A percentile compares a stretch with the other conserved stretches of the same genome.
phyloP scores from a whole-genome alignment of 2,329 filamentous ascomycete genomes.

The Aspergillus felis region DNA sequence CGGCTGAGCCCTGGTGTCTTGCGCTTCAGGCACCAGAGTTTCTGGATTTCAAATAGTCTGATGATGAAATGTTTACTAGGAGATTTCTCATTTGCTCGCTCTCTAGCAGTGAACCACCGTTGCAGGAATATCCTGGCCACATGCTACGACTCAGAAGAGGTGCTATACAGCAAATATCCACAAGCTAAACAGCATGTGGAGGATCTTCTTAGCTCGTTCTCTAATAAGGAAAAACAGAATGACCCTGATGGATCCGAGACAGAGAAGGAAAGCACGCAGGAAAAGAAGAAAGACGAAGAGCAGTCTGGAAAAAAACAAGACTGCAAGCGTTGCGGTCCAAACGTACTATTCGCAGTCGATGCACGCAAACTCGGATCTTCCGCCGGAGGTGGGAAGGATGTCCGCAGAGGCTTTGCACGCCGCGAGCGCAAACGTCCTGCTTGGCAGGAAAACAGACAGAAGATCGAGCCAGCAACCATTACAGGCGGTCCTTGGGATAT shows the following conservation, averaged over 20 bases:
- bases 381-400: slow-evolving; percentile 38
- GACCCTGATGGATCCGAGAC: background rate
- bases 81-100: slow-evolving; percentile 47
- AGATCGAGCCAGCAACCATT: background rate
- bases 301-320: background rate
- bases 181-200: slow-evolving; percentile 60
- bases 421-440: slow-evolving; percentile 28
- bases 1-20: background rate
- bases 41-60: background rate
- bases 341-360: slow-evolving; percentile 42
- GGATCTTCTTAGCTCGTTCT: slow-evolving; percentile 28
- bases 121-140: slow-evolving; percentile 42
- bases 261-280: background rate
- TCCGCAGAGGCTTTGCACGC: slow-evolving; percentile 39
- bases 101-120: slow-evolving; percentile 39
- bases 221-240: background rate
- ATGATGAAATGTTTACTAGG: slow-evolving; percentile 21
- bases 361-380: slow-evolving; percentile 39
- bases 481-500: slow-evolving; percentile 59
- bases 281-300: background rate
- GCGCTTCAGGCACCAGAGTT: background rate
- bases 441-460: slow-evolving; percentile 17
- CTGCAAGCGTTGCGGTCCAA: slow-evolving; percentile 12
- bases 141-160: slow-evolving; percentile 42
- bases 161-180: slow-evolving; percentile 69